Percentiles rank a stretch among this genome's conserved stretches.
phyloP scores from a whole-genome alignment of 345 rosid species.

The Noccaea bulbosa region DNA sequence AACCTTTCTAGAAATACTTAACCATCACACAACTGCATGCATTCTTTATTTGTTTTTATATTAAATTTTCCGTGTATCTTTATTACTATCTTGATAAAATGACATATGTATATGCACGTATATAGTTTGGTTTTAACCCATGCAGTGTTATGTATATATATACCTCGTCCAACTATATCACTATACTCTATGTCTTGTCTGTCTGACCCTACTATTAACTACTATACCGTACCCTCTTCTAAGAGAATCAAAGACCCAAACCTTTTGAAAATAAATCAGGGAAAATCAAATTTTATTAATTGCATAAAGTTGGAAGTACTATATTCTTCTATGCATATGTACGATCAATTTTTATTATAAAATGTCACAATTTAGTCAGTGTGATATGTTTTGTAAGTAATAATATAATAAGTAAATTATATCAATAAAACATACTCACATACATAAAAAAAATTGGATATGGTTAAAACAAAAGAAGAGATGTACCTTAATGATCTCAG shows the following conservation, averaged over 20 bases:
- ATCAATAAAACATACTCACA: background rate
- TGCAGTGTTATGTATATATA: conserved; percentile 27
- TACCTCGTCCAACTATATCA: conserved; percentile 31
- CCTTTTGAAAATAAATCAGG: background rate
- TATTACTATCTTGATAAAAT: conserved; percentile 3
- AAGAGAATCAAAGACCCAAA: conserved; percentile 20
- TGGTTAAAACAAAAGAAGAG: background rate
- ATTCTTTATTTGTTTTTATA: conserved; percentile 20
- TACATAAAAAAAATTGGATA: background rate
- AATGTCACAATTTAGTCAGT: conserved; percentile 16
- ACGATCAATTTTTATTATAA: background rate
- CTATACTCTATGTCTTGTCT: conserved; percentile 24
- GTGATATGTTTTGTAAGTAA: conserved; percentile 10
- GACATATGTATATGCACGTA: background rate
- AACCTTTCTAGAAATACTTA: conserved; percentile 51
- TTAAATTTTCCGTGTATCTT: conserved; percentile 30
- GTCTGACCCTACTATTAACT: conserved; percentile 24
- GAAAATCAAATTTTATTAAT: background rate
- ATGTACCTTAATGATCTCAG: conserved; percentile 91
- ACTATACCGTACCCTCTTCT: conserved; percentile 23
- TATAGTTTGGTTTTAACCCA: conserved; percentile 21
- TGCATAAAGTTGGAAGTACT: conserved; percentile 26
- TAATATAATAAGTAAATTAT: background rate
- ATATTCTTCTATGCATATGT: background rate
- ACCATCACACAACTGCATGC: conserved; percentile 44